Evolutionary conservation across 2,329 filamentous ascomycete species (phyloP), one percentile per base, ranked within the genome.

Genomic region (Pestalotiopsis sp.): DNA sequence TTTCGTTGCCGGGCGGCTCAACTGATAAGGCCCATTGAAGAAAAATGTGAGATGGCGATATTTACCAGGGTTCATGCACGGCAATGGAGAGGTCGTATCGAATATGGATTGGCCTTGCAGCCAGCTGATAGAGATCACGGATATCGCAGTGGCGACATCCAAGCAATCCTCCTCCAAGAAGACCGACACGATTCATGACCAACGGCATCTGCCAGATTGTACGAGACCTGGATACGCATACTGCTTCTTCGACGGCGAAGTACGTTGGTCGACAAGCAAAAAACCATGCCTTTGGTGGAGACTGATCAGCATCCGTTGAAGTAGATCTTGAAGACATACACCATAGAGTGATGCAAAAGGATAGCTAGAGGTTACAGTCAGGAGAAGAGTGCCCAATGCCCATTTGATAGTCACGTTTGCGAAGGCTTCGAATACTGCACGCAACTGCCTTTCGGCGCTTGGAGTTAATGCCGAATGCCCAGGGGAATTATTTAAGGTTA

Each of bases 21-120:
- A 59, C 25, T 13, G 57, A 59, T 59, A 59, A 59, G 25, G 11
- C 11, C 2, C 3, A 12, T 27, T 9, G 17, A 27, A 3, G 23
- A 31, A 27, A 14, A n/a, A 36, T 36, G 17, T 6, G n/a, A 52
- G 17, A 52, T 52, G 23, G 57, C 25, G 23, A 59, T 59, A 59
- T n/a, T 59, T 59, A 59, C 27, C 23, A 59, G 57, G 57, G 57
- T 59, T 25, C 25, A 59, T 59, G 57, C 57, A 59, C 17, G 57
- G 20, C 27, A 27, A 59, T 36, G 57, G 57, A 59, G 57, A 59
- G 27, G 57, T 59, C 25, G 57, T 59, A 36, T 17, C 25, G 57
- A 59, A 9, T 12, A 59, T 59, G 57, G 57, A 59, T 59, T 59
- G 13, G 23, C 11, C 27, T 3, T 58, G 57, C 23, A 59, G 25